Base-by-base conservation (phyloP, 2,329 filamentous ascomycete genomes). In the Hypoxylon sp. region DNA sequence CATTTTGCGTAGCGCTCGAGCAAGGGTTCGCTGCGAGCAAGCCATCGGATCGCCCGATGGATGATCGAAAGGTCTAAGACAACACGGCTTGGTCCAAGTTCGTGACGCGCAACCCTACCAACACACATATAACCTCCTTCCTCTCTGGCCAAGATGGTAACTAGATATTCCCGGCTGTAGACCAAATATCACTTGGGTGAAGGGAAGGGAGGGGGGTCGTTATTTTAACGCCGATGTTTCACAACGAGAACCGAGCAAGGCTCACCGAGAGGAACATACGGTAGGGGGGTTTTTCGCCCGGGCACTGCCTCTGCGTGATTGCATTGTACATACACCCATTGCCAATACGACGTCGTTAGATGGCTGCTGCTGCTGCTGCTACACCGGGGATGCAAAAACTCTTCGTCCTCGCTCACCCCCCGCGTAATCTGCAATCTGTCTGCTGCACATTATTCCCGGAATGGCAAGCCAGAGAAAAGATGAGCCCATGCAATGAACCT, bases 161-260 rank as follows among this genome's bases (percentile, higher is more conserved):
- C n/a, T n/a, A n/a, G n/a, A 55, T 64, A 61, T 52, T 54, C 65
- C 65, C 62, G 62, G 58, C 22, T 62, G 62, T 38, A 63, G 62
- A 68, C 66, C 54, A 56, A 56, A 22, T n/a, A n/a, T 30, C 33
- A 36, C 16, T 40, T 57, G 46, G 66, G 59, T 63, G 60, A 3
- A 3, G 6, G 3, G 3, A 3, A 6, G 24, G 24, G 24, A 26
- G 46, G 66, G 59, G 66, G 60, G 59, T 56, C 40, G 30, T 66
- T 63, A 46, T 58, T 68, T 55, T 68, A 59, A 66, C 50, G 60
- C 66, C 66, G 66, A 68, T 36, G 66, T 68, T 57, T 68, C 63
- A 68, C 65, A 48, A 51, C 54, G 36, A 54, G 8, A 59, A 44
- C 49, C 58, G 38, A 54, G 38, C 46, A 42, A 53, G 53, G 30